Base-by-base conservation (phyloP, 305 asterid species). In the Withania somnifera region DNA sequence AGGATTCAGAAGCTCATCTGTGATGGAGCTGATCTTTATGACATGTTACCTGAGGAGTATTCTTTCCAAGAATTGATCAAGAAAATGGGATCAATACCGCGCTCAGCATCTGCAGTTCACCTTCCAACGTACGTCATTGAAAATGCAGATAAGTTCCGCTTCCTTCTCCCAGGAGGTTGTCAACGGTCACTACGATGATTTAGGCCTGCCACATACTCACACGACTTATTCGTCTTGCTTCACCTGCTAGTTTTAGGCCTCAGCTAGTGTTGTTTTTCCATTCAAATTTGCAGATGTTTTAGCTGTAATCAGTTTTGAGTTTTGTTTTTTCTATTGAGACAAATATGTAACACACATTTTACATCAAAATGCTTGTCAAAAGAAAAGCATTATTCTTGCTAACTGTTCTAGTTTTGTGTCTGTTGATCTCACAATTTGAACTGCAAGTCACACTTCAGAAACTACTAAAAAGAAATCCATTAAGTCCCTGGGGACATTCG, bases 161-260 rank as follows among this genome's bases (percentile, higher is more conserved):
- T 91, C 84, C 98, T 95, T 57, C 91, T 95, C 7, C 98, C 98
- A 0, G 98, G 98, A 76, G 97, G 98, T 11, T 94, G 98, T 81
- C 53, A 40, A 9, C 93, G 98, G 11, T 54, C 84, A 15, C 79
- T 85, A 1, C 86, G 84, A 78, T 90, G 82, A 86, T 51, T 38
- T n/a, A n/a, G n/a, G n/a, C n/a, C 3, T 80, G 45, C 61, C 61
- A 54, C 58, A 34, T 9, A n/a, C 76, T 17, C 5, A 68, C 53
- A 38, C 53, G 53, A 10, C 76, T 34, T 32, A 32, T 34, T 66
- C 5, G 4, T n/a, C 50, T n/a, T 17, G 76, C 76, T 66, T 63
- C 71, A 7, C 11, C 45, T 30, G 45, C 14, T 30, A 63, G 42
- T 63, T 36, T 66, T 71, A 22, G 38, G 22, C 54, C 8, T 42